phyloP scores from a whole-genome alignment of 257 asterid genomes.

The Solanum tarijense region DNA sequence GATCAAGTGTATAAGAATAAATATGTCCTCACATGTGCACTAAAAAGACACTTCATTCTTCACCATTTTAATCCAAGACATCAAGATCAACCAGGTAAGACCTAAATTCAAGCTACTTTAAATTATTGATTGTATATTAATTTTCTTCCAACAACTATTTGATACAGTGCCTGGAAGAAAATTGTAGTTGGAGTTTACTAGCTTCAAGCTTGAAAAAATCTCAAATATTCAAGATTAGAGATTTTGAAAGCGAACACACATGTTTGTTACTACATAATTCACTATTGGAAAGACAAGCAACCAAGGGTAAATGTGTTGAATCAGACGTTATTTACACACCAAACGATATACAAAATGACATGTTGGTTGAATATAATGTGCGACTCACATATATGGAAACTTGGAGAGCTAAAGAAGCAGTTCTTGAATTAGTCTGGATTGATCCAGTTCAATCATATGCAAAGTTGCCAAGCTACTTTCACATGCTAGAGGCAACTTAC shows the following conservation, averaged over 20 bases:
- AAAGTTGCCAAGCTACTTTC: no score
- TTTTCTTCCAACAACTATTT: not conserved
- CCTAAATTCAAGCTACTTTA: not conserved
- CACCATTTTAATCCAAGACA: not conserved
- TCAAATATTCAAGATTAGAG: not conserved
- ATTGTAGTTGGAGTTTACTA: not conserved
- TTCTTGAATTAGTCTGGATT: no score
- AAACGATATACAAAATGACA: no score
- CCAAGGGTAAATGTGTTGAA: no score
- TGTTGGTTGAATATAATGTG: no score
- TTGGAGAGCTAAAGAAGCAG: no score
- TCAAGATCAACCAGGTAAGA: not conserved
- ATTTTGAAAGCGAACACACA: not conserved
- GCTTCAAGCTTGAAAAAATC: not conserved
- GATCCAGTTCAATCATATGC: no score
- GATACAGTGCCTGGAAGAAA: not conserved
- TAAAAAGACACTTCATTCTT: not conserved
- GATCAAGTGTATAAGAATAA: not conserved
- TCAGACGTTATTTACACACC: no score
- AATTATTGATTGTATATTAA: not conserved
- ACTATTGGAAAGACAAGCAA: not conserved
- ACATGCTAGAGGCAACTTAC: no score
- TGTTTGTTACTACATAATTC: not conserved
- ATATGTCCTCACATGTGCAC: not conserved
- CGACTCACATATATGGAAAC: no score